phyloP scores from a whole-genome alignment of 495 filamentous ascomycete species.

The Penicillium desertorum region DNA sequence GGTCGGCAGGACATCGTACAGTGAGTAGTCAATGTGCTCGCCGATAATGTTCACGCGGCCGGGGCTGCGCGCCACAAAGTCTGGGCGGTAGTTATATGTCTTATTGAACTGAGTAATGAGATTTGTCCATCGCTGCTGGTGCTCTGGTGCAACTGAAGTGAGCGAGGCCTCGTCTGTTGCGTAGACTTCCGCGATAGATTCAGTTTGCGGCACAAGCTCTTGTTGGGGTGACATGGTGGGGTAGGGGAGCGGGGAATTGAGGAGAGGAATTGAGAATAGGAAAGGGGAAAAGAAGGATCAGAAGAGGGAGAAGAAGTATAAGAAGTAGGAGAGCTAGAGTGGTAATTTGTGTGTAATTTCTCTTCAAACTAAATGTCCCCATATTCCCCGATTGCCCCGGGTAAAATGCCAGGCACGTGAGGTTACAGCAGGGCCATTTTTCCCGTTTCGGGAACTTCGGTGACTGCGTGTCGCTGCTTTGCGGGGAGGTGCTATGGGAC shows the following conservation, averaged over 20 bases:
- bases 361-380: not conserved
- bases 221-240: constrained; percentile 47
- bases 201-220: constrained; percentile 50
- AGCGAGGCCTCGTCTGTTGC: constrained; percentile 47
- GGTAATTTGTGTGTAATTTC: not conserved
- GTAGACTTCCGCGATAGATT: constrained; percentile 51
- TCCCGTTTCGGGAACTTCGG: not conserved
- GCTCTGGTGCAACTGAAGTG: constrained; percentile 35
- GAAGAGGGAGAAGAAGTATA: not conserved
- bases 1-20: constrained; percentile 95
- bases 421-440: constrained; percentile 2
- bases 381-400: constrained; percentile 4
- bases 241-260: constrained; percentile 12
- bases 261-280: constrained; percentile 3
- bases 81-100: constrained; percentile 65
- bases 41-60: constrained; percentile 98
- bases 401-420: constrained; percentile 1
- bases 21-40: constrained; percentile 98
- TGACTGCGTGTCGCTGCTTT: constrained; percentile 2
- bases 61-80: constrained; percentile 86
- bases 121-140: constrained; percentile 63
- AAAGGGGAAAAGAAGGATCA: constrained; percentile 1
- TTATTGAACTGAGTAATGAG: constrained; percentile 71
- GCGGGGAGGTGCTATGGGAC: not conserved
- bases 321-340: not conserved